Evolutionary conservation across 441 rosid species (phyloP).

Genomic region (Erodium moschatum): DNA sequence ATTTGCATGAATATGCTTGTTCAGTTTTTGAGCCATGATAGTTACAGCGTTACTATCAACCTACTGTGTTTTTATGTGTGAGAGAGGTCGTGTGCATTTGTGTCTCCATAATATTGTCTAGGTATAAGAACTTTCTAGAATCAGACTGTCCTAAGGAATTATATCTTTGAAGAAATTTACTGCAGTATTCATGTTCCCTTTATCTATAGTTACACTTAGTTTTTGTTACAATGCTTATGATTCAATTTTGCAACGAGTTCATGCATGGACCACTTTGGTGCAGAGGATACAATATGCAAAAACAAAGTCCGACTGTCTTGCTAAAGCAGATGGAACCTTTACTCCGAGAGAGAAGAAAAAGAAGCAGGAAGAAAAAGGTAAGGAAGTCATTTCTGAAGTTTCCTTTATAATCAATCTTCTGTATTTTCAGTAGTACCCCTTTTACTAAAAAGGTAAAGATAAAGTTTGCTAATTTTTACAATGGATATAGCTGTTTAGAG

Average conservation of each 20-base stretch:
- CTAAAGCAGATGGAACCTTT: slow-evolving; percentile 73
- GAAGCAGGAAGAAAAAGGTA: slow-evolving; percentile 84
- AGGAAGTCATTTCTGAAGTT: neutral
- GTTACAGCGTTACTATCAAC: neutral
- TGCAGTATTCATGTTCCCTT: neutral
- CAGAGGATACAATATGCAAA: slow-evolving; percentile 88
- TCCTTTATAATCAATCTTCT: neutral
- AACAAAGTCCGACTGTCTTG: slow-evolving; percentile 72
- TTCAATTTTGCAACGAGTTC: neutral
- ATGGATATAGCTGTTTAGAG: neutral
- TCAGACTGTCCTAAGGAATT: neutral
- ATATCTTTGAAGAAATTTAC: neutral
- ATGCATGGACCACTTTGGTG: slow-evolving; percentile 19
- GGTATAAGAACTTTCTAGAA: neutral
- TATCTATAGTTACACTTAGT: neutral
- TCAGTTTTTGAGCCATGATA: neutral
- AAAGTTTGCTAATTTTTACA: neutral
- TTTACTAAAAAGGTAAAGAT: neutral
- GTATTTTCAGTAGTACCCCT: neutral
- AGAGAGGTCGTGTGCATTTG: neutral
- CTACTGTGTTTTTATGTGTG: neutral
- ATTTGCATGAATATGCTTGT: neutral
- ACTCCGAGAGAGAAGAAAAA: slow-evolving; percentile 78
- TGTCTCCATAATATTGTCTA: neutral
- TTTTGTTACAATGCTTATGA: neutral